phyloP scores from a whole-genome alignment of 257 asterid species.

The Craterostigma plantagineum region DNA sequence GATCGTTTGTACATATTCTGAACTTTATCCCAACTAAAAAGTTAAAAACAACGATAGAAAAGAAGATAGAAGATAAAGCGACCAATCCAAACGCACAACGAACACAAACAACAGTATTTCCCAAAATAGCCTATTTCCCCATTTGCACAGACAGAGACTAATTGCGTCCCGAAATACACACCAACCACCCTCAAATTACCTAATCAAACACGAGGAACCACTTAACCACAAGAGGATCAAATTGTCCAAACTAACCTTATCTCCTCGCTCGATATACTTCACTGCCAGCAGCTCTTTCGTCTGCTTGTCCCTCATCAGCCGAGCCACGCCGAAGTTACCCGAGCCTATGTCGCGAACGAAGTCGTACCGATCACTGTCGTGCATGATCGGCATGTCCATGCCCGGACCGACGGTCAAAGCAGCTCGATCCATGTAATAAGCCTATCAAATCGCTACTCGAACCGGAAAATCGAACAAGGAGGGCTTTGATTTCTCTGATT shows the following conservation, averaged over 20 bases:
- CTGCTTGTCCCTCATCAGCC: constrained; percentile 68
- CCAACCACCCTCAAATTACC: background rate
- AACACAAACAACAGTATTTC: too few species aligned
- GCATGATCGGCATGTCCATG: constrained; percentile 91
- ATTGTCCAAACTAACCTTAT: constrained; percentile 35
- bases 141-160: too few species aligned
- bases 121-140: too few species aligned
- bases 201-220: background rate
- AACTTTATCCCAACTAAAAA: too few species aligned
- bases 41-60: too few species aligned
- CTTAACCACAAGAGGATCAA: background rate
- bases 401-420: constrained; percentile 29
- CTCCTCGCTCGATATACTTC: constrained; percentile 79
- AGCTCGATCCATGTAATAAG: constrained; percentile 46
- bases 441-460: constrained; percentile 10
- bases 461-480: constrained; percentile 5
- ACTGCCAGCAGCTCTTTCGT: constrained; percentile 73
- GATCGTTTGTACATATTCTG: too few species aligned
- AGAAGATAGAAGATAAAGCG: too few species aligned
- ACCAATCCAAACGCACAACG: too few species aligned
- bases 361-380: constrained; percentile 80
- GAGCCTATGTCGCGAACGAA: constrained; percentile 68
- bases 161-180: too few species aligned
- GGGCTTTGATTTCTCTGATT: background rate
- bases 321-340: constrained; percentile 76